Base-by-base conservation (phyloP, 2,329 filamentous ascomycete species). In the Ampelomyces quisqualis region DNA sequence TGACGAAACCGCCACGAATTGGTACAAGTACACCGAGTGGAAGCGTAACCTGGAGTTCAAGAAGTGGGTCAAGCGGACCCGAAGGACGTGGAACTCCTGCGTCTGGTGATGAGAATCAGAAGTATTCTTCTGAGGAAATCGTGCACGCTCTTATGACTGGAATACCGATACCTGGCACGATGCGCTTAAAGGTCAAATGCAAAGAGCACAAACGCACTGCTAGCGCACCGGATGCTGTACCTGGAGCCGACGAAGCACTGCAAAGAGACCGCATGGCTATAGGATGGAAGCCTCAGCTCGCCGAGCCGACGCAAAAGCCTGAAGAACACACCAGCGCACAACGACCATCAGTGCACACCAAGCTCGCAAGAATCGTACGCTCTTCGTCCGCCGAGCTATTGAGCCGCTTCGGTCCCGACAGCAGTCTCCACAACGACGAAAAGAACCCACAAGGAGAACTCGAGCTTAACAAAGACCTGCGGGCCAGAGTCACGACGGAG, bases 1-100 rank as follows among this genome's bases (percentile, higher is more conserved):
- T 68, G 4, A 62, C 64, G 3, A 57, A 56, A 7, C 64, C 64
- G 5, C 49, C 49, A 7, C 55, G 62, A 7, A 57, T 68, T 6
- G 62, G 60, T 36, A 46, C 52, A 7, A 19, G 47, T 7, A 57
- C 56, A 7, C 51, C 57, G 15, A 40, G 32, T 6, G 40, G 35
- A 4, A 56, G 55, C 34, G 40, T 49, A 33, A 47, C 43, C 23
- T 55, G 56, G 45, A 63, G 53, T 27, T 57, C 56, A 6, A 34
- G 51, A 34, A 64, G 57, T 31, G 45, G 48, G 6, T 58, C 49
- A 3, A 54, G 40, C 4, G 51, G 47, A 3, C 47, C 43, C 8
- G 51, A 54, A 11, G 47, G 45, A 6, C 37, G 43, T 13, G 34
- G 31, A 20, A 50, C 48, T 15, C 43, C 38, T 5, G 34, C 31